phyloP scores from a whole-genome alignment of 345 rosid species.

The Geranium brycei region DNA sequence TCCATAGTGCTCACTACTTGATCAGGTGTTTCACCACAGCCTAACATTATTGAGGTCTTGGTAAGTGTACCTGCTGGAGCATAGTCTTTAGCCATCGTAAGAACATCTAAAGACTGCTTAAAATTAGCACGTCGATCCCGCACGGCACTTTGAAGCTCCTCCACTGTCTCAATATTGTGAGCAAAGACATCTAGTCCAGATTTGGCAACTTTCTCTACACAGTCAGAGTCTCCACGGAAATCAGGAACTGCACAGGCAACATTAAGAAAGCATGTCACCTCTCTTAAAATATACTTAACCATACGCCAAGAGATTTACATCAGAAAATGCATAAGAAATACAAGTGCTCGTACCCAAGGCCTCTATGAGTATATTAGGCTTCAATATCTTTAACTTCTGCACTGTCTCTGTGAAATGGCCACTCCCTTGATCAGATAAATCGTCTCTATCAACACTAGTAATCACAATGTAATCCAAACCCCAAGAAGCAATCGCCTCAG shows the following conservation, averaged over 20 bases:
- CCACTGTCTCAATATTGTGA: slow-evolving; percentile 96
- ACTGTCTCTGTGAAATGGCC: slow-evolving; percentile 73
- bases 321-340: background rate
- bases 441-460: slow-evolving; percentile 89
- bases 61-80: slow-evolving; percentile 79
- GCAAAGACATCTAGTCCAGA: slow-evolving; percentile 92
- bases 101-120: slow-evolving; percentile 84
- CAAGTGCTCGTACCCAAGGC: slow-evolving; percentile 53
- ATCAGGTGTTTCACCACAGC: slow-evolving; percentile 97
- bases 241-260: slow-evolving; percentile 61
- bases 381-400: slow-evolving; percentile 60
- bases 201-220: slow-evolving; percentile 77
- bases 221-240: slow-evolving; percentile 66
- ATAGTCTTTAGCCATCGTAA: slow-evolving; percentile 63
- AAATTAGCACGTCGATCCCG: slow-evolving; percentile 94
- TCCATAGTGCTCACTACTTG: slow-evolving; percentile 88
- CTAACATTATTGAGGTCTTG: slow-evolving; percentile 91
- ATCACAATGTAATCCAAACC: slow-evolving; percentile 88
- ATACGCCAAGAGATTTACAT: no score
- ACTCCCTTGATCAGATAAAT: slow-evolving; percentile 79
- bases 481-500: slow-evolving; percentile 95
- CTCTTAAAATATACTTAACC: no score
- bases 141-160: slow-evolving; percentile 79
- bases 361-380: slow-evolving; percentile 82
- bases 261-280: background rate